Base-by-base conservation (phyloP, 768 basidiomycete genomes). In the Crepidotus variabilis region DNA sequence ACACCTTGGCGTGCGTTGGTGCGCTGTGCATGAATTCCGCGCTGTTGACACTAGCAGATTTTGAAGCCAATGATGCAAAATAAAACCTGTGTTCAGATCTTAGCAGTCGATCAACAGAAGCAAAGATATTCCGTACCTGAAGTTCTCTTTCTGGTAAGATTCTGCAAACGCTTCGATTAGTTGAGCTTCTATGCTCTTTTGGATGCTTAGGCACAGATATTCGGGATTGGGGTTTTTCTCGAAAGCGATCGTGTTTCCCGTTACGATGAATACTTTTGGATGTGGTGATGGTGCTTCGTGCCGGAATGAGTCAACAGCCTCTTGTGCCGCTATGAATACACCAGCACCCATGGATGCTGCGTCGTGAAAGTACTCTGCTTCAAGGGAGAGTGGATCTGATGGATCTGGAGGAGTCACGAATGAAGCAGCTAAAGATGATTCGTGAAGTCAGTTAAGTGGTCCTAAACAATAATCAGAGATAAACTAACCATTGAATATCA, bases 401-500 rank as follows among this genome's bases (percentile, higher is more conserved):
- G 58, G 34, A 2, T 43, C 24, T 1, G 57, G 34, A 3, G 57
- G 53, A 35, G 34, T 43, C 5, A 23, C 43, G 48, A 58, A 59
- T 33, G 52, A 10, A 0, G 55, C 55, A 33, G 57, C 65, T 64
- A 33, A 9, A 18, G 10, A 16, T 20, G 13, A 50, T 50, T n/a
- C n/a, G n/a, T n/a, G n/a, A n/a, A 13, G 28, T 49, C 39, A 33
- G 21, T 16, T 6, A 2, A 21, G 2, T 11, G n/a, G n/a, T n/a
- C n/a, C n/a, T n/a, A n/a, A n/a, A n/a, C n/a, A n/a, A n/a, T 18
- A 50, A 47, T 43, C 57, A n/a, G 66, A 36, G 34, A 67, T 20
- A n/a, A 52, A 59, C 45, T 48, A 49, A 47, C 76, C 78, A 54
- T 78, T 78, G 58, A 72, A 78, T 46, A 77, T 65, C 10, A 79